Percentiles rank a stretch among this genome's conserved stretches.
Conservation (phyloP, 345 rosid species). For the Microthlaspi erraticum region DNA sequence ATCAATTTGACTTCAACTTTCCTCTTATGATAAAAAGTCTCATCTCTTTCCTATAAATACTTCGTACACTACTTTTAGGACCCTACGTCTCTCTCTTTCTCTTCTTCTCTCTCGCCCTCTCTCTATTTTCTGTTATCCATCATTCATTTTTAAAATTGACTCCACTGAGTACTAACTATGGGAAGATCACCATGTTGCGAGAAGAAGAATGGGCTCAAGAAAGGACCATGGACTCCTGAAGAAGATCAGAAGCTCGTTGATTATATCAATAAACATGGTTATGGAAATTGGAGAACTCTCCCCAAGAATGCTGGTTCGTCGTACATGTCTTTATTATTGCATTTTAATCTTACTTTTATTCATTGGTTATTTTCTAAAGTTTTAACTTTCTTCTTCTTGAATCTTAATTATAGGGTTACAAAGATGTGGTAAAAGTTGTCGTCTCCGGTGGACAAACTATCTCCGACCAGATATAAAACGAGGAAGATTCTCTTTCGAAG, state of each 20-base stretch:
- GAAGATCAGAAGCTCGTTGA: constrained; percentile 74
- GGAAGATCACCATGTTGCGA: constrained; percentile 84
- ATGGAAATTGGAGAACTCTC: constrained; percentile 85
- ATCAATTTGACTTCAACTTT: constrained; percentile 63
- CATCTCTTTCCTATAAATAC: constrained; percentile 34
- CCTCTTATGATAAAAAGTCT: constrained; percentile 26
- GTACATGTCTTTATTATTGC: neutral
- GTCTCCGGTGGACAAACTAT: constrained; percentile 90
- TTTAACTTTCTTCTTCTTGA: neutral
- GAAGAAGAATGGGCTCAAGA: constrained; percentile 72
- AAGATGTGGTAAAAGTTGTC: constrained; percentile 91
- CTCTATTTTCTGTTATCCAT: constrained; percentile 16
- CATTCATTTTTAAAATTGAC: neutral
- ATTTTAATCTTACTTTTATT: neutral
- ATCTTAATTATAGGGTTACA: constrained; percentile 45
- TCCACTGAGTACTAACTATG: constrained; percentile 45
- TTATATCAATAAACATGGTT: constrained; percentile 73
- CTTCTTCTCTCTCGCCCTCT: neutral
- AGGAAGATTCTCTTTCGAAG: constrained; percentile 74
- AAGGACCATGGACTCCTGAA: constrained; percentile 91
- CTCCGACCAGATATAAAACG: constrained; percentile 87
- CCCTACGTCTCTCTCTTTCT: constrained; percentile 35
- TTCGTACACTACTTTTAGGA: constrained; percentile 32
- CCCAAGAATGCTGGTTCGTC: constrained; percentile 82
- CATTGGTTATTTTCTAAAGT: neutral